Evolutionary conservation across 75 land plant genomes (phyloP).

Genomic region (Sequoia sempervirens): DNA sequence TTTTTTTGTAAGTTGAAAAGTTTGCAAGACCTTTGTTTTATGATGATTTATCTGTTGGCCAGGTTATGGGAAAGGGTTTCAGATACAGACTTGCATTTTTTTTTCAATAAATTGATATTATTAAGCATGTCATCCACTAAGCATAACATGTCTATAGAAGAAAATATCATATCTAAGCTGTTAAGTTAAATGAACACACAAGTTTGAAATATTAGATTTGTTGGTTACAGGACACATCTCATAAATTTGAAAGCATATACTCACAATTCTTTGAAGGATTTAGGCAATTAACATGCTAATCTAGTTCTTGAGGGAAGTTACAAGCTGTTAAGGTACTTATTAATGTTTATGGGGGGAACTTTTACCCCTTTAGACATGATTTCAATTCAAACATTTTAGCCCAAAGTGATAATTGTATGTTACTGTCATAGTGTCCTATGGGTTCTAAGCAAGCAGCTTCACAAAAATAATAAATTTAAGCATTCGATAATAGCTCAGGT

Average conservation of each 20-base stretch:
- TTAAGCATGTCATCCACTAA: not conserved
- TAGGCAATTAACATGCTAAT: not conserved
- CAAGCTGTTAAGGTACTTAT: not conserved
- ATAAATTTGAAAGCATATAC: not conserved
- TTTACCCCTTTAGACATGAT: not conserved
- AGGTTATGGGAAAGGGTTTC: not conserved
- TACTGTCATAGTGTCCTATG: not conserved
- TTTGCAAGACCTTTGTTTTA: not conserved
- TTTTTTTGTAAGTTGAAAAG: not conserved
- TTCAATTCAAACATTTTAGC: not conserved
- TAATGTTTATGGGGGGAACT: not conserved
- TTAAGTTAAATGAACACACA: not conserved
- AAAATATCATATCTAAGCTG: not conserved
- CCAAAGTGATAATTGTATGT: not conserved
- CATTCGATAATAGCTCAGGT: not conserved
- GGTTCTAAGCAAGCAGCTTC: not conserved
- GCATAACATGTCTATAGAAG: not conserved
- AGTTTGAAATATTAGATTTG: not conserved
- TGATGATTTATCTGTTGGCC: not conserved
- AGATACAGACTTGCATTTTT: not conserved
- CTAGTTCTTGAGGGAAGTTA: not conserved
- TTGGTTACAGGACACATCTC: not conserved
- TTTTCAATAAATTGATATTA: too few species aligned
- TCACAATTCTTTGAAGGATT: not conserved
- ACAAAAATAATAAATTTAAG: not conserved